Base-by-base conservation (phyloP, 805 yeast species). In the Spathaspora girioi region DNA sequence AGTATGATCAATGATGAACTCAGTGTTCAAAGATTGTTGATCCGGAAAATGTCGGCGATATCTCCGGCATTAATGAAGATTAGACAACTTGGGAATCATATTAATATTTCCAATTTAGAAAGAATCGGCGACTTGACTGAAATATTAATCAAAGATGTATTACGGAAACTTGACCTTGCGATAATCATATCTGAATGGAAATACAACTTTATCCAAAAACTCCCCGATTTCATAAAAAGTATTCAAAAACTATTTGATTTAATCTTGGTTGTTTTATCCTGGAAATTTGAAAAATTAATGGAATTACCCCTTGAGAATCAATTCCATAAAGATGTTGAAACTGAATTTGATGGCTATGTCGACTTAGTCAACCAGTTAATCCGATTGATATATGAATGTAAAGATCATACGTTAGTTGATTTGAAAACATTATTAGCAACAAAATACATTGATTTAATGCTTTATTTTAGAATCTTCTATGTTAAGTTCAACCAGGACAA, bases 261-360 rank as follows among this genome's bases (percentile, higher is more conserved):
- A n/a, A 44, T 65, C 1, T 55, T 70, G 27, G 51, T 63, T 5
- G 44, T 64, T 1, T 55, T 62, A 6, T 65, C 74, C 3, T 67
- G 75, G 73, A 68, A 66, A 49, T 59, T 73, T 15, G 77, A 73
- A 43, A 64, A 61, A 18, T 59, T 73, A 26, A 57, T 69, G 5
- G 56, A 58, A 15, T 59, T 57, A 14, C 56, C 61, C 1, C 56
- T 54, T 20, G 64, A 61, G 44, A 53, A 53, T 17, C 50, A 59
- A 11, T 48, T 56, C 15, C 67, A 65, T 47, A 46, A 53, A 20
- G 69, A 69, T 53, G 53, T 72, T 8, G 58, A 58, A 19, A 45
- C 50, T 6, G 56, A 59, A 7, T 63, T 70, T 48, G 59, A 58
- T 10, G 66, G 59, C 12, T 54, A 54, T 43, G 52, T 55, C 9